Evolutionary conservation across 768 basidiomycete species (phyloP), one percentile per base, ranked within the genome.

Genomic region (Amanita thiersii): DNA sequence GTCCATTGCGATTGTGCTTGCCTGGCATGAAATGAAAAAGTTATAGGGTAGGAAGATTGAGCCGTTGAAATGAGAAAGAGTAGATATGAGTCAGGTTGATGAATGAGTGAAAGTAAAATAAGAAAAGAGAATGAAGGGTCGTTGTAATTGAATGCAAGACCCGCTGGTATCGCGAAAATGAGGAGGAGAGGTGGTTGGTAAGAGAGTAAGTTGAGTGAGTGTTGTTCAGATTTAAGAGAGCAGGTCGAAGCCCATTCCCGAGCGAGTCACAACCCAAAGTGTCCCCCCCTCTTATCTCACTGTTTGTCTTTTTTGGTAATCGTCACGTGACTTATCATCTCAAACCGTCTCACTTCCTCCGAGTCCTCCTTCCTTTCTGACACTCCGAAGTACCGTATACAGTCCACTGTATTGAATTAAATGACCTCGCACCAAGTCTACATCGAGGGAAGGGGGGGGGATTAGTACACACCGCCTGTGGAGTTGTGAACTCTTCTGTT

Each of bases 11-110:
- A 32, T 30, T 24, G 30, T 33, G 31, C 32, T 25, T 35, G 24
- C 31, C 40, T 42, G 40, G 31, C 40, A 42, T 42, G 40, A 42
- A 42, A 42, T 33, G 35, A n/a, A n/a, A n/a, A n/a, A n/a, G n/a
- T n/a, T n/a, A n/a, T n/a, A n/a, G n/a, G n/a, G n/a, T n/a, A n/a
- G n/a, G n/a, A n/a, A n/a, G n/a, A n/a, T n/a, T n/a, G n/a, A n/a
- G n/a, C n/a, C n/a, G n/a, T n/a, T 15, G 15, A 6, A 11, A 20
- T 15, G 32, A 20, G 21, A 10, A 15, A 26, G 11, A 14, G 20
- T n/a, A 15, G 34, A 21, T 33, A 33, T 42, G 41, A 43, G 34
- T 43, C 41, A 36, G 25, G n/a, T n/a, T n/a, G n/a, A n/a, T n/a
- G n/a, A n/a, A 34, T 17, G 25, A 14, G 12, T 18, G 21, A 11